These are phyloP conservation scores for Moringa oleifera DNA, from an alignment of 345 rosid genomes.

Conservation along the genomic window DNA sequence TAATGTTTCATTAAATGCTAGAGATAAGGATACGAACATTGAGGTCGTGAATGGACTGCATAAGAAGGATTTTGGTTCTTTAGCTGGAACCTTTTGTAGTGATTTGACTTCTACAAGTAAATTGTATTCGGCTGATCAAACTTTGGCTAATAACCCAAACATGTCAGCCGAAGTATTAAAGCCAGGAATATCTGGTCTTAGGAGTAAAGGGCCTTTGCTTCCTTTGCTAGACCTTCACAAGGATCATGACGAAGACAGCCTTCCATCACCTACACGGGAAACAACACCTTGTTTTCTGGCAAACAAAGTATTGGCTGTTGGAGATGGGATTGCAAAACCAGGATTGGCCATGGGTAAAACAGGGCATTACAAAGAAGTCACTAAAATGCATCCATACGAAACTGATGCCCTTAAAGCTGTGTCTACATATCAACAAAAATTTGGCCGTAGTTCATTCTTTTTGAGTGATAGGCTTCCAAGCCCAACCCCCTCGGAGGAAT, in stretches of 20 bases:
- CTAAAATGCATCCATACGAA: conserved; percentile 58
- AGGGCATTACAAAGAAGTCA: conserved; percentile 25
- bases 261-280: conserved; percentile 93
- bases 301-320: conserved; percentile 28
- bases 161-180: conserved; percentile 32
- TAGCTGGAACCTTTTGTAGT: conserved; percentile 19
- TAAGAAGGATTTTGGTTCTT: conserved; percentile 28
- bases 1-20: conserved; percentile 18
- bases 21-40: conserved; percentile 26
- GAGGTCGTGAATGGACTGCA: conserved; percentile 16
- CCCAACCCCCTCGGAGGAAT: conserved; percentile 92
- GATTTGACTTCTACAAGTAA: conserved; percentile 16
- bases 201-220: conserved; percentile 44
- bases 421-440: conserved; percentile 76
- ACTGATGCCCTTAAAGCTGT: conserved; percentile 70
- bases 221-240: conserved; percentile 92
- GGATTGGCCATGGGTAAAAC: conserved; percentile 28
- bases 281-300: conserved; percentile 45
- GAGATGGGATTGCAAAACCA: conserved; percentile 34
- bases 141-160: conserved; percentile 22
- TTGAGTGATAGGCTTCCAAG: conserved; percentile 70
- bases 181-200: conserved; percentile 33
- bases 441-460: conserved; percentile 41
- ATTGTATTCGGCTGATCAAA: conserved; percentile 18
- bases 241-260: conserved; percentile 91